These are phyloP conservation scores for Daldinia decipiens DNA, from an alignment of 495 filamentous ascomycete species.

Conservation along the genomic window DNA sequence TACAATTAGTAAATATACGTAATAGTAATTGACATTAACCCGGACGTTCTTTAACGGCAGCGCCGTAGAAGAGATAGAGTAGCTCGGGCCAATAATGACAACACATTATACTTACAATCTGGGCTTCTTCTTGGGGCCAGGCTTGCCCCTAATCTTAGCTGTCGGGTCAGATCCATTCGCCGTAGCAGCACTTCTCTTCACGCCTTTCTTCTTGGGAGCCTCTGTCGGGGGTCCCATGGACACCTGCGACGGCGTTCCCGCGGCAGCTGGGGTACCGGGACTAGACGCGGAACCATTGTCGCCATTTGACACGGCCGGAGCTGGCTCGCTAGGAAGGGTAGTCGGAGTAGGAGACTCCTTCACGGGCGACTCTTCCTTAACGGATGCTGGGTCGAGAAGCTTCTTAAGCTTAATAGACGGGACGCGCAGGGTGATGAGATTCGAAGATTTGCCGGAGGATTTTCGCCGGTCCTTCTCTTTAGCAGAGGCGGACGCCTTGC, in stretches of 20 bases:
- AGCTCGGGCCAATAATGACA: not conserved
- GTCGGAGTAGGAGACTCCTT: constrained; percentile 46
- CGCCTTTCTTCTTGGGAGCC: constrained; percentile 69
- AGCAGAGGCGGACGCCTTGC: constrained; percentile 52
- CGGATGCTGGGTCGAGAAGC: constrained; percentile 55
- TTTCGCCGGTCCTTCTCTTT: constrained; percentile 64
- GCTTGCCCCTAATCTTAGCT: constrained; percentile 81
- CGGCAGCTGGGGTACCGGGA: constrained; percentile 56
- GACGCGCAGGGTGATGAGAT: constrained; percentile 54
- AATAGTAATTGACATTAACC: constrained; percentile 3
- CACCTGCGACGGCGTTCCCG: constrained; percentile 55
- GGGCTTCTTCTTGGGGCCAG: constrained; percentile 94
- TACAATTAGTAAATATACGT: constrained; percentile 49
- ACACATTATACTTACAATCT: constrained; percentile 75
- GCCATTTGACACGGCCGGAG: constrained; percentile 44
- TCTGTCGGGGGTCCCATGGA: constrained; percentile 65
- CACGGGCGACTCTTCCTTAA: constrained; percentile 56
- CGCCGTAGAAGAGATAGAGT: not conserved
- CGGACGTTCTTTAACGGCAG: constrained; percentile 5
- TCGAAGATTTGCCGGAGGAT: constrained; percentile 46
- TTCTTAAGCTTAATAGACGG: constrained; percentile 53
- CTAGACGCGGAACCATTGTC: constrained; percentile 62
- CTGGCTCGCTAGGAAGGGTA: constrained; percentile 32
- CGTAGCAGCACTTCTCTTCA: constrained; percentile 58
- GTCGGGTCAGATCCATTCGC: constrained; percentile 65